Evolutionary conservation across 2,329 filamentous ascomycete species (phyloP), one percentile per base, ranked within the genome.

Genomic region (Aspergillus transmontanensis): DNA sequence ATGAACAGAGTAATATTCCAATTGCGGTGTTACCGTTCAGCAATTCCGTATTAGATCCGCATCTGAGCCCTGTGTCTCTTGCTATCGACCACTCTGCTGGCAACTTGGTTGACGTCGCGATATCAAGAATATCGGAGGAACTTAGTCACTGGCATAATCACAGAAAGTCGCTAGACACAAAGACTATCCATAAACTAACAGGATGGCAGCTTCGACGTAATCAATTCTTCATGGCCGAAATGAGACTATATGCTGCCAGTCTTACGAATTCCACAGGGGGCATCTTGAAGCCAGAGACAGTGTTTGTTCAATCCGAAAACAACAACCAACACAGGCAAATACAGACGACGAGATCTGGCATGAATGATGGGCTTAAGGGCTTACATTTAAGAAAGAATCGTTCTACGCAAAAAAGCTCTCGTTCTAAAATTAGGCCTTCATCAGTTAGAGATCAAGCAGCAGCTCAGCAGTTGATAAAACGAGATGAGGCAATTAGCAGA

Each of bases 211-310:
- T 16, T 79, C 72, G 69, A 70, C 78, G 68, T 77, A 87, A 89
- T 51, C 89, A 93, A 69, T 82, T 80, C 58, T 88, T 87, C 71
- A 90, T 91, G 85, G 83, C 85, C 1, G 88, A 91, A 63, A 90
- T 90, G 76, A 83, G 84, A 32, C 81, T 83, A 1, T 93, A 93
- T 72, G 88, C 90, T 1, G 88, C 87, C 14, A 91, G 89, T 74
- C 80, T 93, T 54, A 90, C 88, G 0, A 89, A 66, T 51, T 39
- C 61, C 1, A 45, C 51, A 11, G 64, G 64, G 11, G 62, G 62
- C 0, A 53, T 43, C 1, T 30, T 66, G 4, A 23, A 59, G 16
- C 60, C 60, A 9, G 62, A 66, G 50, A 39, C 34, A 1, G 56
- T 66, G 3, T 57, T 63, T 39, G 48, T 62, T 4, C 54, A 45